Evolutionary conservation across 2,329 filamentous ascomycete genomes (phyloP).

Genomic region (Alternaria consortialis): DNA sequence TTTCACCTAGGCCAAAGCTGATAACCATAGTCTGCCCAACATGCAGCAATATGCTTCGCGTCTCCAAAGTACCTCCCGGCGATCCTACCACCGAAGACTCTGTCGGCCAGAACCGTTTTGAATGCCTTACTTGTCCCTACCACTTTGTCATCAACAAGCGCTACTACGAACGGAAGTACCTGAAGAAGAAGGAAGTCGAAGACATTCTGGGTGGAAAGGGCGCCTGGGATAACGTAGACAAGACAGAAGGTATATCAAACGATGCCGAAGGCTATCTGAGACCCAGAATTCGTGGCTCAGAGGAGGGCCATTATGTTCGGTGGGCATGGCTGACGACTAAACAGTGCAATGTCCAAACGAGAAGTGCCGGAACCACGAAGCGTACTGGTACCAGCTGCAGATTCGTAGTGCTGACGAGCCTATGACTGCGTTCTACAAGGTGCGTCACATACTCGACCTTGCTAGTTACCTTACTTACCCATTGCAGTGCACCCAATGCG

Average conservation of each 20-base stretch:
- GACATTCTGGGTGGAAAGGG: constrained; percentile 89
- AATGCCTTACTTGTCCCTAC: constrained; percentile 95
- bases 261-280: too few species aligned
- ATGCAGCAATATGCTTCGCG: constrained; percentile 84
- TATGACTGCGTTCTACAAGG: constrained; percentile 96
- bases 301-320: not conserved
- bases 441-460: constrained; percentile 41
- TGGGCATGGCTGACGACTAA: constrained; percentile 1
- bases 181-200: constrained; percentile 87
- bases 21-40: constrained; percentile 72
- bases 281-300: not conserved
- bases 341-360: constrained; percentile 82
- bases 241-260: constrained; percentile 66
- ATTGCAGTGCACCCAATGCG: constrained; percentile 53
- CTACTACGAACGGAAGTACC: constrained; percentile 81
- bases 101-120: constrained; percentile 76
- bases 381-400: constrained; percentile 96
- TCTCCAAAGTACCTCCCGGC: constrained; percentile 61
- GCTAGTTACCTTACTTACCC: constrained; percentile 10
- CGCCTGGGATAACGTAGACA: constrained; percentile 91
- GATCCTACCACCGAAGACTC: constrained; percentile 51
- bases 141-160: constrained; percentile 81
- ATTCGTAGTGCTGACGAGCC: constrained; percentile 98
- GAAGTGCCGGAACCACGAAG: constrained; percentile 81
- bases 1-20: not conserved